Evolutionary conservation across 768 basidiomycete species (phyloP).

Genomic region (Artomyces pyxidatus): DNA sequence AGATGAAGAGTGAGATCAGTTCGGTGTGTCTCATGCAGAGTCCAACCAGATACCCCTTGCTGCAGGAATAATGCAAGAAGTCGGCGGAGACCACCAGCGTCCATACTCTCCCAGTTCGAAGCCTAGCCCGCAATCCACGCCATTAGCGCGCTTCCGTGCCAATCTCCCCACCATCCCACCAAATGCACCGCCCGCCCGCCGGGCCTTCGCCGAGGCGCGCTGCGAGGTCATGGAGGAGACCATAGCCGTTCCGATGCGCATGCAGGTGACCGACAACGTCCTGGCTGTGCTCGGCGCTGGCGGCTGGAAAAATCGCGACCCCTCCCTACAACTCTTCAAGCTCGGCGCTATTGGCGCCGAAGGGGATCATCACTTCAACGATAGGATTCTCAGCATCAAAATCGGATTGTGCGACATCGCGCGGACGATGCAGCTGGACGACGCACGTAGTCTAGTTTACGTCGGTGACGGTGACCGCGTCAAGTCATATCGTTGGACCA

Average conservation of each 20-base stretch:
- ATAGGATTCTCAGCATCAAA: background rate
- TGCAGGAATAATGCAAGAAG: background rate
- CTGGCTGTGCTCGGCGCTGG: background rate
- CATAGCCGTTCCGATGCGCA: background rate
- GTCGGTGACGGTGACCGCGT: slow-evolving; percentile 27
- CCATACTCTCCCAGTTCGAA: background rate
- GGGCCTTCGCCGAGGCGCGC: slow-evolving; percentile 1
- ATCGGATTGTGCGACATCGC: background rate
- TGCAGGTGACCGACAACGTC: background rate
- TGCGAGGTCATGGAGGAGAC: background rate
- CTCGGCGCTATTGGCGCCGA: background rate
- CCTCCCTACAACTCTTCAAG: background rate
- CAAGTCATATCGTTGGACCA: slow-evolving; percentile 31
- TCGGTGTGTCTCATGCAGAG: too few species aligned
- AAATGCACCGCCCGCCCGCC: background rate
- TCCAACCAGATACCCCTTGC: too few species aligned
- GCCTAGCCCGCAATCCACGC: background rate
- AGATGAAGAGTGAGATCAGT: too few species aligned
- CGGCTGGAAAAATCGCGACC: background rate
- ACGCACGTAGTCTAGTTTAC: slow-evolving; percentile 29
- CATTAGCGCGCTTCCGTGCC: background rate
- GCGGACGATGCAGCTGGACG: slow-evolving; percentile 20
- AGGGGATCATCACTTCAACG: background rate
- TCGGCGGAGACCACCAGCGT: background rate
- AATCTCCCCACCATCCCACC: background rate